Evolutionary conservation across 2,329 filamentous ascomycete species (phyloP), one percentile per base, ranked within the genome.

Genomic region (Clarireedia hainanense): DNA sequence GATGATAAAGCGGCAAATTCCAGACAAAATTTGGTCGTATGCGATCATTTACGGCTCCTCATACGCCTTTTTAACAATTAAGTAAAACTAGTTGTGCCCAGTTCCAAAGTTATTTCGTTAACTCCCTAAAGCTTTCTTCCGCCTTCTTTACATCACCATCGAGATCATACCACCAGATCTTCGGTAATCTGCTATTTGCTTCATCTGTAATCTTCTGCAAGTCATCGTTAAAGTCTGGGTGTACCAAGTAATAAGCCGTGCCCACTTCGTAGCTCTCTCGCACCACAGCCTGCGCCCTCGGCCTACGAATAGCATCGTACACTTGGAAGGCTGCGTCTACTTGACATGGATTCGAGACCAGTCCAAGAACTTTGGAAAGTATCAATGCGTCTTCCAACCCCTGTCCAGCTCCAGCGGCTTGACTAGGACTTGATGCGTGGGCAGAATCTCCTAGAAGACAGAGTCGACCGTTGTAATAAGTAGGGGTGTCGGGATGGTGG

Each of bases 381-480:
- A 74, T 69, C 4, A 69, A 67, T 1, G 67, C 70, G 55, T 81
- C 78, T 59, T 81, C 77, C 52, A 84, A 75, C 1, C 75, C 78
- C 61, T 83, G 75, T 1, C 78, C 79, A 0, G 78, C 76, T 2
- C 81, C 81, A 1, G 80, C 75, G 0, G 80, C 81, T 43, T 81
- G 77, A 39, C 79, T 76, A 0, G 81, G 82, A 0, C 80, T 77
- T 43, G 78, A 78, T 0, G 80, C 80, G 63, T 85, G 82, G 0
- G 82, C 82, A 0, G 81, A 80, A 62, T 86, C 82, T 6, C 82
- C 83, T 0, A 80, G 67, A 1, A 84, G 72, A 47, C 72, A 74
- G 17, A 77, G 64, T 1, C 74, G 68, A 5, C 71, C 70, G 6
- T 70, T 69, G 57, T 69, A 70, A 39, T 73, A 78, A 4, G 55